Conservation (phyloP, 441 rosid species). For the Gossypium gossypioides region DNA sequence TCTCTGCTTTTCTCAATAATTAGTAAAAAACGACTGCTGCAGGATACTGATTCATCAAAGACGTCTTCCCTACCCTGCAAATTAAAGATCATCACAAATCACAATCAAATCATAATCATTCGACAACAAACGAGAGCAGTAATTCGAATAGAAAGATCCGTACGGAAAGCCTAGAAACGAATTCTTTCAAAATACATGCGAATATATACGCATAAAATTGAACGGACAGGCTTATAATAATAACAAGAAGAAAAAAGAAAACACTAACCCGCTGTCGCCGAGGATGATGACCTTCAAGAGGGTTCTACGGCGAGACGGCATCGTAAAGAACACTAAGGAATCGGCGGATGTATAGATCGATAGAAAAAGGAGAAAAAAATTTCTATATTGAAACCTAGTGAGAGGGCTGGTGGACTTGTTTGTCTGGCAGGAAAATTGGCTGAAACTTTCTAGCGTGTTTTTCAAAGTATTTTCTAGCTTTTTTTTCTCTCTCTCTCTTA, state of each 20-base stretch:
- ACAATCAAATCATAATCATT: neutral
- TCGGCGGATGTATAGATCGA: neutral
- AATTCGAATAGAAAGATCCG: conserved; percentile 3
- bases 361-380: neutral
- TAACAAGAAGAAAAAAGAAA: neutral
- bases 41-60: conserved; percentile 81
- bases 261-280: conserved; percentile 65
- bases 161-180: neutral
- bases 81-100: conserved; percentile 12
- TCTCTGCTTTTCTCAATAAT: neutral
- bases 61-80: conserved; percentile 75
- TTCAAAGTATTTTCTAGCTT: neutral
- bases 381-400: neutral
- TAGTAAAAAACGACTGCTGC: neutral
- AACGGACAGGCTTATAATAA: neutral
- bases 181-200: neutral
- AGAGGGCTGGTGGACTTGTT: neutral
- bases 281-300: conserved; percentile 81
- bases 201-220: neutral
- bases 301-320: conserved; percentile 67
- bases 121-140: neutral
- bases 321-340: conserved; percentile 13
- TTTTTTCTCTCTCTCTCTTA: neutral
- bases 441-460: conserved; percentile 4
- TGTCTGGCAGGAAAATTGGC: neutral